Percentiles rank a stretch among this genome's conserved stretches.
Conservation (phyloP, 2,329 filamentous ascomycete species). For the Pseudogymnoascus sp. region DNA sequence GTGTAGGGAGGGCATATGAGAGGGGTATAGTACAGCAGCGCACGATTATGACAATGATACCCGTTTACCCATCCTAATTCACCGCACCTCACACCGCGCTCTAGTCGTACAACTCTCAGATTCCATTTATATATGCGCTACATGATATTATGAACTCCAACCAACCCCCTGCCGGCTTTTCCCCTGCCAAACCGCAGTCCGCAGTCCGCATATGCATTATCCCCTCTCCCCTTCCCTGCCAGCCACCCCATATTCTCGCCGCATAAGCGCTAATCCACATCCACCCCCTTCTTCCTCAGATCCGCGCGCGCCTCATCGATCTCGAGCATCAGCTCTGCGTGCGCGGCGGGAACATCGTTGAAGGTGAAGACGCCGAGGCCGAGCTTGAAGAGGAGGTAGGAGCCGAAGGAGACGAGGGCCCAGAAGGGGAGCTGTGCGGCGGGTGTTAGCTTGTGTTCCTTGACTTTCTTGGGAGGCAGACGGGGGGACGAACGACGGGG, state of each 20-base stretch:
- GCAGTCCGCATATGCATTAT: background rate
- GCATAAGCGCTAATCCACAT: conserved; percentile 33
- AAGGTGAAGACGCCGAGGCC: conserved; percentile 92
- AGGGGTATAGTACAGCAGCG: background rate
- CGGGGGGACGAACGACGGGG: conserved; percentile 64
- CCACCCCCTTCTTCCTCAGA: conserved; percentile 66
- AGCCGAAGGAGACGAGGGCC: conserved; percentile 83
- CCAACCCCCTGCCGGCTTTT: background rate
- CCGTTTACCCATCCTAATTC: background rate
- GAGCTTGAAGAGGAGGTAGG: conserved; percentile 85
- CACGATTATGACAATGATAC: conserved; percentile 3
- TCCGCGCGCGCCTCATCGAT: conserved; percentile 72
- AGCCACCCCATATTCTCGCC: background rate
- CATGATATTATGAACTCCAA: conserved; percentile 8
- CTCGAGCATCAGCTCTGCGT: conserved; percentile 81
- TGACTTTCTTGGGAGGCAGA: background rate
- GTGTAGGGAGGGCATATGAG: background rate
- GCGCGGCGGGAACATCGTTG: conserved; percentile 88
- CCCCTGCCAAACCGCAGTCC: background rate
- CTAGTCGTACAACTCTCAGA: background rate
- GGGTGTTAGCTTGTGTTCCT: background rate
- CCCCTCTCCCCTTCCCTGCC: background rate
- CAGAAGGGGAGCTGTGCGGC: conserved; percentile 76
- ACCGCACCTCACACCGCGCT: background rate
- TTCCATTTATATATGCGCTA: background rate